Conservation (phyloP, 169 alveolate species). For the Cryptosporidium muris region DNA sequence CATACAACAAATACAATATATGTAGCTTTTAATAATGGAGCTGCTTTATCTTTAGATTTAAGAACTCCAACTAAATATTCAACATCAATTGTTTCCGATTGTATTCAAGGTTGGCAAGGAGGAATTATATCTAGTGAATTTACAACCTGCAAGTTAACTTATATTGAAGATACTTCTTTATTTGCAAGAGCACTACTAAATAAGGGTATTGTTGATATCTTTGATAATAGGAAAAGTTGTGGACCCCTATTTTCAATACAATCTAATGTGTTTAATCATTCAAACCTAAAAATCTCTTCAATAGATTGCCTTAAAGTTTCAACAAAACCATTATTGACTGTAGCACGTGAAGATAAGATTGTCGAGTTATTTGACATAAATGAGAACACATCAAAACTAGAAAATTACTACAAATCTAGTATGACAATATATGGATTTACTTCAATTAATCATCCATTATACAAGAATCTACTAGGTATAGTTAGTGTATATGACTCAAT, state of each 20-base stretch:
- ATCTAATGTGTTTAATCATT: neutral
- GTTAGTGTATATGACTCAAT: too few species aligned
- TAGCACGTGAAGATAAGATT: too few species aligned
- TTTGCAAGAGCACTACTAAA: conserved; percentile 33
- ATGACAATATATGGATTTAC: too few species aligned
- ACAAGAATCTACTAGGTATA: too few species aligned
- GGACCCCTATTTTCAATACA: conserved; percentile 36
- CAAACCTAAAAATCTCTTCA: too few species aligned
- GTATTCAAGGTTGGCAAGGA: conserved; percentile 52
- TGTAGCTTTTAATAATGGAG: conserved; percentile 42
- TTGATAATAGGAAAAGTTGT: conserved; percentile 56
- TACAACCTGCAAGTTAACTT: conserved; percentile 10
- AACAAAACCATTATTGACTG: too few species aligned
- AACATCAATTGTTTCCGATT: conserved; percentile 28
- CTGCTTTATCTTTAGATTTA: conserved; percentile 54
- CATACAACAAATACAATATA: conserved; percentile 21
- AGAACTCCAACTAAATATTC: conserved; percentile 61
- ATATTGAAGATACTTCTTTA: conserved; percentile 28
- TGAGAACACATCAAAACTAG: too few species aligned
- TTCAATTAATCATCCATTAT: too few species aligned
- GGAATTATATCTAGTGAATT: neutral
- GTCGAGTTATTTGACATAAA: too few species aligned
- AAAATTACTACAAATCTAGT: too few species aligned
- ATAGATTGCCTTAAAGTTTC: too few species aligned
- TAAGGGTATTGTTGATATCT: conserved; percentile 22